These are phyloP conservation scores for Pelargonium myrrhifolium DNA, from an alignment of 441 rosid genomes.

Conservation along the genomic window DNA sequence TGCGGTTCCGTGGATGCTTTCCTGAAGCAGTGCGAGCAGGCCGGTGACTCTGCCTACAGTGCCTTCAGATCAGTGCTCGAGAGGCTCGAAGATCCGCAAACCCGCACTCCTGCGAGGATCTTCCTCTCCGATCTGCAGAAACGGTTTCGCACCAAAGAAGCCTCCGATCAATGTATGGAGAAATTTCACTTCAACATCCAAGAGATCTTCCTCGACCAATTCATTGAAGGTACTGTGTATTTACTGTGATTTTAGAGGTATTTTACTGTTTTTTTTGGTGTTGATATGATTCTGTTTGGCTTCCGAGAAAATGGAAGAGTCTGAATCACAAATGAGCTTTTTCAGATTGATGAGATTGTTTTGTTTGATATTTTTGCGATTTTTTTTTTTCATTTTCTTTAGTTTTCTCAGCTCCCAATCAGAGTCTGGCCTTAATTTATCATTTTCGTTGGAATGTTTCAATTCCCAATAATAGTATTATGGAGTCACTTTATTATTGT, in stretches of 20 bases:
- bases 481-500: too few relatives aligned
- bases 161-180: slow-evolving; percentile 44
- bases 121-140: slow-evolving; percentile 57
- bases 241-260: neutral
- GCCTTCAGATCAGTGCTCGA: slow-evolving; percentile 57
- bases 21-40: slow-evolving; percentile 54
- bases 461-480: too few relatives aligned
- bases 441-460: too few relatives aligned
- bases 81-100: slow-evolving; percentile 59
- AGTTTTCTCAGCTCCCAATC: too few relatives aligned
- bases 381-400: too few relatives aligned
- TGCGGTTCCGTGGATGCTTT: slow-evolving; percentile 37
- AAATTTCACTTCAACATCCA: slow-evolving; percentile 71
- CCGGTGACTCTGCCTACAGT: slow-evolving; percentile 75
- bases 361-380: too few relatives aligned
- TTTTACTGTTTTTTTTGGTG: neutral
- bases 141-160: slow-evolving; percentile 23
- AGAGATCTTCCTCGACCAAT: slow-evolving; percentile 57
- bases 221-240: slow-evolving; percentile 34
- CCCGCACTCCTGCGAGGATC: slow-evolving; percentile 46
- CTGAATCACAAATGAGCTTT: too few relatives aligned
- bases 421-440: too few relatives aligned
- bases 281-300: too few relatives aligned
- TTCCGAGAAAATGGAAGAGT: too few relatives aligned
- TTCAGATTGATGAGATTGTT: too few relatives aligned